Evolutionary conservation across 2,329 filamentous ascomycete species (phyloP).

Genomic region (Pseudocercospora eumusae): DNA sequence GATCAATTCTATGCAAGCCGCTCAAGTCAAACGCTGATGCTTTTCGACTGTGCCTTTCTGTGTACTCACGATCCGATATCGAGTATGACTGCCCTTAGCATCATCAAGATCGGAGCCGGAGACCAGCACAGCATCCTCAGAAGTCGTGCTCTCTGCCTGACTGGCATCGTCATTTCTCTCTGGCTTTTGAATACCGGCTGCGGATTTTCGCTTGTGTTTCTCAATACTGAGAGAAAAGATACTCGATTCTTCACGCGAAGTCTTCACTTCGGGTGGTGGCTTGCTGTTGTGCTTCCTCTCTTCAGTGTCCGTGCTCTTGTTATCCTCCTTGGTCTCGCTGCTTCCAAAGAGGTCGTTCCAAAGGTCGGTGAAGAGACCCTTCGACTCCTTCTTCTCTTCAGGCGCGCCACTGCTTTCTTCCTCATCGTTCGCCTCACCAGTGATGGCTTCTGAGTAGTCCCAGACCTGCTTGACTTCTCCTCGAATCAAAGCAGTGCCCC

Average conservation of each 20-base stretch:
- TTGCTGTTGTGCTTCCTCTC: slow-evolving; percentile 1
- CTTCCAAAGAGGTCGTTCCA: slow-evolving; percentile 20
- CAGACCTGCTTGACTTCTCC: slow-evolving; percentile 77
- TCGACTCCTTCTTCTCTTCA: slow-evolving; percentile 18
- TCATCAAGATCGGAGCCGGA: slow-evolving; percentile 15
- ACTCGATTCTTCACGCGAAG: slow-evolving; percentile 4
- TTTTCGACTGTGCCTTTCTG: slow-evolving; percentile 10
- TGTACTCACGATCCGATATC: slow-evolving; percentile 4
- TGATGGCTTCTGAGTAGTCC: slow-evolving; percentile 70
- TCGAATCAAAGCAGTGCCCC: slow-evolving; percentile 69
- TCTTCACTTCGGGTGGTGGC: slow-evolving; percentile 3
- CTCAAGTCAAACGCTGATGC: not conserved
- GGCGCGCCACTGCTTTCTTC: slow-evolving; percentile 24
- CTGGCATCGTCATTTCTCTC: not conserved
- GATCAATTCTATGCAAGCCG: not conserved
- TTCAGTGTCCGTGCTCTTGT: not conserved
- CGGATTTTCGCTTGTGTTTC: slow-evolving; percentile 6
- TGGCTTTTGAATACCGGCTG: not conserved
- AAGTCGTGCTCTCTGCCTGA: not conserved
- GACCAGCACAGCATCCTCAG: slow-evolving; percentile 15
- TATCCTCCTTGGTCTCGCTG: not conserved
- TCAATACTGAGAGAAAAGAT: slow-evolving; percentile 20
- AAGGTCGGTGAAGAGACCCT: slow-evolving; percentile 18
- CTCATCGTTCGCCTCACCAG: slow-evolving; percentile 43
- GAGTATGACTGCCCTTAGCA: not conserved